These are phyloP conservation scores for Aspergillus arachidicola DNA, from an alignment of 2,329 filamentous ascomycete genomes.

Conservation along the genomic window DNA sequence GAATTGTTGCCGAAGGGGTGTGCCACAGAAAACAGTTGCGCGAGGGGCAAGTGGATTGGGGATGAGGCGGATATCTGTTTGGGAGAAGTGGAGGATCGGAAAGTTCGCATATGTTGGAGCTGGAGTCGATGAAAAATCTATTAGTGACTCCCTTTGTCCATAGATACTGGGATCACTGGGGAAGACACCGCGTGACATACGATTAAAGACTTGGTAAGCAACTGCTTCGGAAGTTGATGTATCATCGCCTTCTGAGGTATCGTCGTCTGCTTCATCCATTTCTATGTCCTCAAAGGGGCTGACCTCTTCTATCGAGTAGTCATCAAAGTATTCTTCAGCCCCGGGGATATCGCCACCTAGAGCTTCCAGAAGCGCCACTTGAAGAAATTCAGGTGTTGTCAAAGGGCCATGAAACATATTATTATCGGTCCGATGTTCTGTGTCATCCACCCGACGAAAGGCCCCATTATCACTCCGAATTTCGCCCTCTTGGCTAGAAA, in stretches of 20 bases:
- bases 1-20: slow-evolving; percentile 33
- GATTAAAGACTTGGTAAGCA: slow-evolving; percentile 21
- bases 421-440: slow-evolving; percentile 5
- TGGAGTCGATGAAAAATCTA: slow-evolving; percentile 12
- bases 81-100: slow-evolving; percentile 47
- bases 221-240: slow-evolving; percentile 10
- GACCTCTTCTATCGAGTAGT: slow-evolving; percentile 20
- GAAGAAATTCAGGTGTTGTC: slow-evolving; percentile 26
- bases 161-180: slow-evolving; percentile 7
- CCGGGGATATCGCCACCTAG: slow-evolving; percentile 23
- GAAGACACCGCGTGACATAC: slow-evolving; percentile 18
- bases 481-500: slow-evolving; percentile 3
- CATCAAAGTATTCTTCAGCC: slow-evolving; percentile 22
- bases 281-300: slow-evolving; percentile 17
- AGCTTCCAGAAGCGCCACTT: slow-evolving; percentile 26
- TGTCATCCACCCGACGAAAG: slow-evolving; percentile 4
- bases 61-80: slow-evolving; percentile 41
- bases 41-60: slow-evolving; percentile 34
- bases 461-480: slow-evolving; percentile 1
- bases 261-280: slow-evolving; percentile 17
- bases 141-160: slow-evolving; percentile 7
- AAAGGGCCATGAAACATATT: slow-evolving; percentile 13
- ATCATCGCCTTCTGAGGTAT: slow-evolving; percentile 19
- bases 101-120: slow-evolving; percentile 32
- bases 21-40: slow-evolving; percentile 34